These are phyloP conservation scores for Puya raimondii DNA, from an alignment of 176 grass and related monocot species.

Conservation along the genomic window DNA sequence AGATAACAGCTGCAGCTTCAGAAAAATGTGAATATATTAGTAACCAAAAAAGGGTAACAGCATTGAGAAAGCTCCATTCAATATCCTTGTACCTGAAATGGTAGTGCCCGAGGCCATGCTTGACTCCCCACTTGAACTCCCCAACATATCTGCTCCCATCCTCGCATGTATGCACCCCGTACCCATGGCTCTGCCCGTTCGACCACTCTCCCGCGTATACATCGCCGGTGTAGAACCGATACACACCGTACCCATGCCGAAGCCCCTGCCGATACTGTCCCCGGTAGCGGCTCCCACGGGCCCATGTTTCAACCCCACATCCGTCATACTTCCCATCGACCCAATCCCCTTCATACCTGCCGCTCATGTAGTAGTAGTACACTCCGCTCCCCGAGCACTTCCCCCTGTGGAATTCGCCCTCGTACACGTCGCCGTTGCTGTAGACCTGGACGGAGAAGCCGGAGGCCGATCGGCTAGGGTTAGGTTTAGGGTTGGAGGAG, in stretches of 20 bases:
- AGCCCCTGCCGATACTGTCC: slow-evolving; percentile 88
- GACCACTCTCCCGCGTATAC: slow-evolving; percentile 95
- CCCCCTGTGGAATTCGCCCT: slow-evolving; percentile 76
- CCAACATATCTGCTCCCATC: slow-evolving; percentile 90
- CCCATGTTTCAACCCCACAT: slow-evolving; percentile 94
- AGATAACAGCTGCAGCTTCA: not conserved
- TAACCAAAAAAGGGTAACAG: not conserved
- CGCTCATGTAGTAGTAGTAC: slow-evolving; percentile 99
- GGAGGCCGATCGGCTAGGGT: slow-evolving; percentile 35
- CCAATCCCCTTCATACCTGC: slow-evolving; percentile 92
- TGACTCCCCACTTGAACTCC: slow-evolving; percentile 97
- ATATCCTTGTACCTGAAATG: slow-evolving; percentile 76
- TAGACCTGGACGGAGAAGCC: slow-evolving; percentile 84
- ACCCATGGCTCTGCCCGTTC: slow-evolving; percentile 92
- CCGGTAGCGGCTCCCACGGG: slow-evolving; percentile 79
- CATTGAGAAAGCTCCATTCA: slow-evolving; percentile 7
- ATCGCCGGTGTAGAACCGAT: slow-evolving; percentile 94
- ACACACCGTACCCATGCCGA: slow-evolving; percentile 85
- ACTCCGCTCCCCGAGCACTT: slow-evolving; percentile 87
- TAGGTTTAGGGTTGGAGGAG: not conserved
- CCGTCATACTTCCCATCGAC: slow-evolving; percentile 89
- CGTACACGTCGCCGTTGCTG: slow-evolving; percentile 87
- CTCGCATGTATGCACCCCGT: slow-evolving; percentile 89
- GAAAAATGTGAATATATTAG: not conserved
- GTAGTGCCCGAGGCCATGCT: slow-evolving; percentile 93